Conservation (phyloP, 2,329 filamentous ascomycete species). For the Exophiala dermatitidis region DNA sequence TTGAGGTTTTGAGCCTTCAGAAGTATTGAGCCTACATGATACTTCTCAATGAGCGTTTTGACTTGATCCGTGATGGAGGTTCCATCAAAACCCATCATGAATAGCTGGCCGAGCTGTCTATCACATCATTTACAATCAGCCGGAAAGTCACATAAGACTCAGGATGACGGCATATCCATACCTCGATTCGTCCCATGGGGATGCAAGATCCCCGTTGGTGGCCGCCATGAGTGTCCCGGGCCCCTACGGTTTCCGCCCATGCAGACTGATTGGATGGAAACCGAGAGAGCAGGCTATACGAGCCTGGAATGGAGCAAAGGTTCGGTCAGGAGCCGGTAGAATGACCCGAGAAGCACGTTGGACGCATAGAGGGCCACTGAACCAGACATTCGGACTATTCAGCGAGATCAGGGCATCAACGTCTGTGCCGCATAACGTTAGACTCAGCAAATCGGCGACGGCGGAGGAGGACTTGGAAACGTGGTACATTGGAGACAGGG, state of each 20-base stretch:
- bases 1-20: constrained; percentile 60
- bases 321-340: constrained; percentile 7
- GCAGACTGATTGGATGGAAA: constrained; percentile 19
- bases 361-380: constrained; percentile 6
- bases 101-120: constrained; percentile 51
- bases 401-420: constrained; percentile 5
- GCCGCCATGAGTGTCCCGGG: constrained; percentile 21
- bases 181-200: constrained; percentile 31
- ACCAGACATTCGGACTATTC: constrained; percentile 2
- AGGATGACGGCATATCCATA: constrained; percentile 14
- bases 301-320: constrained; percentile 16
- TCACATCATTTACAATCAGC: constrained; percentile 61
- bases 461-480: constrained; percentile 8
- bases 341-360: not conserved
- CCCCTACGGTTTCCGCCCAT: constrained; percentile 12
- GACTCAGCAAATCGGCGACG: constrained; percentile 7
- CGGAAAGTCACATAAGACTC: constrained; percentile 1
- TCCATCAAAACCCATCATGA: constrained; percentile 63
- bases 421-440: constrained; percentile 14
- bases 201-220: constrained; percentile 25
- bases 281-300: constrained; percentile 9
- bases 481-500: constrained; percentile 12
- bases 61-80: constrained; percentile 57
- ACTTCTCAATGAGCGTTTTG: constrained; percentile 54
- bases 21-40: constrained; percentile 77